Base-by-base conservation (phyloP, 1,284 basidiomycete species). In the Exsudoporus floridanus region DNA sequence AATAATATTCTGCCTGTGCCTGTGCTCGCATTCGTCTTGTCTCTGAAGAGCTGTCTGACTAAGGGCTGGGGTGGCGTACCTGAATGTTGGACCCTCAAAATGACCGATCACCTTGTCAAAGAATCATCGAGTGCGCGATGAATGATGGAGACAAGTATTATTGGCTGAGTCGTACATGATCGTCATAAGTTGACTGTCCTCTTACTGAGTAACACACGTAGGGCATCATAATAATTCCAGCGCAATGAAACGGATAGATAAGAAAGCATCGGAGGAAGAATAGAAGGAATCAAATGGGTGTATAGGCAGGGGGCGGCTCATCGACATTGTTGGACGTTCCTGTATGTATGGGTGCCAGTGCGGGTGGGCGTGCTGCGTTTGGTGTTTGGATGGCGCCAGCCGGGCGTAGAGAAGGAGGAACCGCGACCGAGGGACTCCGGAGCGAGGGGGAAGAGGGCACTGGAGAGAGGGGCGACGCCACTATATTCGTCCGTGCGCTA, bases 231-330 rank as follows among this genome's bases (percentile, higher is more conserved):
- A 34, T 9, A 19, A 6, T 36, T 13, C 28, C 35, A 27, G 21
- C 25, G 21, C 16, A 25, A 9, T 35, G 2, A 12, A 18, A 13
- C 8, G n/a, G 16, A 46, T 3, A 23, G 18, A 41, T 13, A 39
- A 16, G 16, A 23, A 31, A 13, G 7, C 13, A 19, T 23, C 14
- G 4, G 35, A 18, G 48, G n/a, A 38, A 47, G 16, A 33, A 10
- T 35, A 7, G 41, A 5, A 30, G 0, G 16, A 23, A n/a, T 69
- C 40, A 61, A 3, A 56, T 5, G 12, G 60, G 60, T 16, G 64
- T 67, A 8, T 65, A 65, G 36, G 67, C 61, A 19, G 64, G 64
- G 12, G 66, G 64, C 19, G 67, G 52, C 1, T 67, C 67, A 0
- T 47, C 51, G 8, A 31, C 19, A n/a, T 21, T 46, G n/a, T 33